Base-by-base conservation (phyloP, 2,329 filamentous ascomycete genomes). In the Macrophomina phaseolina region DNA sequence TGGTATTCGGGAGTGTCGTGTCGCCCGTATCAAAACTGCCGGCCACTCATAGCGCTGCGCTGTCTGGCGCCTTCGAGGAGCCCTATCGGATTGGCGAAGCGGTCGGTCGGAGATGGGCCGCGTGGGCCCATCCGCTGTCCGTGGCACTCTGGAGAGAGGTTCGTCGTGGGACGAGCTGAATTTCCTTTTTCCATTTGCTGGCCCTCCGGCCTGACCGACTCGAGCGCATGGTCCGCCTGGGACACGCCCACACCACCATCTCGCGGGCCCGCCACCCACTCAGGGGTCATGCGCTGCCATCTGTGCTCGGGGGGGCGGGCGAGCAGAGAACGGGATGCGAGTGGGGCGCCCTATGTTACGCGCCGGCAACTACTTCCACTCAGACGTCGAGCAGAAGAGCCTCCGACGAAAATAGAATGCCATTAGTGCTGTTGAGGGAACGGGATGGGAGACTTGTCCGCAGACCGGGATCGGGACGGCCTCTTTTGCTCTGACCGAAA, bases 101-200 rank as follows among this genome's bases (percentile, higher is more conserved):
- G 42, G 42, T 45, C 42, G 42, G 42, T 45, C 42, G 42, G 42
- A 45, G 42, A 14, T n/a, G 42, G 8, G 42, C 5, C 40, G 55
- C 55, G 55, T 46, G 55, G 55, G 55, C 16, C 42, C 42, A 14
- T 16, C 9, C 11, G 11, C 42, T n/a, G 42, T 45, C 42, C 42
- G 42, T 45, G 42, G 42, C 42, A 9, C 42, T 45, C 42, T 3
- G 11, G 42, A 14, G 12, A 45, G 5, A 5, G 5, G 7, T 9
- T 36, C 36, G 11, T 46, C 8, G 28, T 40, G 42, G 38, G 42
- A 36, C 56, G 42, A 49, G 45, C 58, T 62, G 58, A 49, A 49
- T 48, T 62, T 49, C 45, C n/a, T 36, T 62, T 49, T 62, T 45
- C 58, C 30, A 49, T 62, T 62, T 32, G 58, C 58, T 62, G 58